Evolutionary conservation across 208 protist species (phyloP).

Genomic region (Trypanosomatidae sp.): DNA sequence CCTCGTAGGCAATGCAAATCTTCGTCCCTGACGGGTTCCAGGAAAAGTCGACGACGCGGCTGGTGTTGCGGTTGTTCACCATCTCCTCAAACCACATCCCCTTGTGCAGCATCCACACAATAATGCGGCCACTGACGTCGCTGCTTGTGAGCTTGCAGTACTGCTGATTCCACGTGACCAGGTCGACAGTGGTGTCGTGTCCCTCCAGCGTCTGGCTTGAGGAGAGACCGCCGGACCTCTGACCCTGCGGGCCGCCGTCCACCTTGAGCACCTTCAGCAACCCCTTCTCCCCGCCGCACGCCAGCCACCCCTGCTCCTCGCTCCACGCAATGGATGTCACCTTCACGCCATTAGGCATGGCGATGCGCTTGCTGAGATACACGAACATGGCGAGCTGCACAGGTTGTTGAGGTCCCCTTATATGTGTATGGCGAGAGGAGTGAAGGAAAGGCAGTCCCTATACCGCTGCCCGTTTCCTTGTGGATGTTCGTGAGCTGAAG

Average conservation of each 20-base stretch:
- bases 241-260: constrained; percentile 64
- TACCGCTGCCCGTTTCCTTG: background rate
- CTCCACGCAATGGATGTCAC: constrained; percentile 94
- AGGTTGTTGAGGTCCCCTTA: background rate
- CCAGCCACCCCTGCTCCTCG: constrained; percentile 96
- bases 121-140: constrained; percentile 94
- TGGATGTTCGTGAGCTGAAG: background rate
- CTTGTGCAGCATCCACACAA: constrained; percentile 97
- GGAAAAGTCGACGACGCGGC: constrained; percentile 91
- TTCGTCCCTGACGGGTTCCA: constrained; percentile 94
- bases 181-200: constrained; percentile 76
- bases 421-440: background rate
- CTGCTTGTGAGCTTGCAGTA: constrained; percentile 96
- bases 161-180: constrained; percentile 96
- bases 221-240: constrained; percentile 86
- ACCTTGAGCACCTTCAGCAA: constrained; percentile 97
- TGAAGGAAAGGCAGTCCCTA: background rate
- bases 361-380: constrained; percentile 96
- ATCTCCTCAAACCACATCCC: constrained; percentile 98
- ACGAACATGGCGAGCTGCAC: constrained; percentile 85
- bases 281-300: constrained; percentile 94
- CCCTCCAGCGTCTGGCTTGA: constrained; percentile 97
- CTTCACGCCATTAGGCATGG: constrained; percentile 92
- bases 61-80: constrained; percentile 97
- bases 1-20: constrained; percentile 97